Percentiles rank a stretch among this genome's conserved stretches.
Evolutionary conservation across 1,284 basidiomycete species (phyloP).

Genomic region (Prillingera fragicola): DNA sequence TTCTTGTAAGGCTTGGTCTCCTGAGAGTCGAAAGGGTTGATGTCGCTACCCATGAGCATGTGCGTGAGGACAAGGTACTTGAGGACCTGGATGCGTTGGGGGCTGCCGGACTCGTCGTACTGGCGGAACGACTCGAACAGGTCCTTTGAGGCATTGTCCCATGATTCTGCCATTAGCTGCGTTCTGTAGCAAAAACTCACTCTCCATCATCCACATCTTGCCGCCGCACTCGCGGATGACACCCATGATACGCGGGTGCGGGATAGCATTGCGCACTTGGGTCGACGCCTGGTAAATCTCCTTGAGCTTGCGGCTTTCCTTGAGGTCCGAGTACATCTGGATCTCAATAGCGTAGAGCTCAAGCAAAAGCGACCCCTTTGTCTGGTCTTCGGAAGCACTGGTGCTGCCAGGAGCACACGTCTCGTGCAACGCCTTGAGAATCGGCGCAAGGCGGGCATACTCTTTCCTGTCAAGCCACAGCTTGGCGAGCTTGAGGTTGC

Average conservation of each 20-base stretch:
- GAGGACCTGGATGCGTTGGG: constrained; percentile 93
- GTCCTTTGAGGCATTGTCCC: constrained; percentile 93
- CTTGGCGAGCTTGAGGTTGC: constrained; percentile 93
- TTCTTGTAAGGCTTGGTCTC: constrained; percentile 99
- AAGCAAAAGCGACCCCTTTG: constrained; percentile 56
- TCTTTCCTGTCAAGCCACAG: constrained; percentile 95
- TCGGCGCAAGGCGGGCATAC: constrained; percentile 71
- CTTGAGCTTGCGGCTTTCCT: constrained; percentile 95
- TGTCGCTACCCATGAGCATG: constrained; percentile 96
- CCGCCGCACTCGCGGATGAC: constrained; percentile 99
- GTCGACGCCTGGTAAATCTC: constrained; percentile 96
- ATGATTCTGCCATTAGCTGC: constrained; percentile 61
- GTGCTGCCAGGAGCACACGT: constrained; percentile 46
- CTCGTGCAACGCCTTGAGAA: constrained; percentile 50
- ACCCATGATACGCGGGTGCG: constrained; percentile 97
- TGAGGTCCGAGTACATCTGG: constrained; percentile 96
- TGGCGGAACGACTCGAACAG: constrained; percentile 98
- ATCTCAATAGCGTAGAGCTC: constrained; percentile 98
- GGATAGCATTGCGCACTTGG: constrained; percentile 89
- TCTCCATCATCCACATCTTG: constrained; percentile 99
- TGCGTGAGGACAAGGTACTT: constrained; percentile 98
- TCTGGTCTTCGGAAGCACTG: constrained; percentile 48
- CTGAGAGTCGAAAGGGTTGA: constrained; percentile 98
- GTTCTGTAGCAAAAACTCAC: no score
- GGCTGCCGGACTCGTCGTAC: constrained; percentile 96